Evolutionary conservation across 805 yeast species (phyloP).

Genomic region (Ogataea neopini): DNA sequence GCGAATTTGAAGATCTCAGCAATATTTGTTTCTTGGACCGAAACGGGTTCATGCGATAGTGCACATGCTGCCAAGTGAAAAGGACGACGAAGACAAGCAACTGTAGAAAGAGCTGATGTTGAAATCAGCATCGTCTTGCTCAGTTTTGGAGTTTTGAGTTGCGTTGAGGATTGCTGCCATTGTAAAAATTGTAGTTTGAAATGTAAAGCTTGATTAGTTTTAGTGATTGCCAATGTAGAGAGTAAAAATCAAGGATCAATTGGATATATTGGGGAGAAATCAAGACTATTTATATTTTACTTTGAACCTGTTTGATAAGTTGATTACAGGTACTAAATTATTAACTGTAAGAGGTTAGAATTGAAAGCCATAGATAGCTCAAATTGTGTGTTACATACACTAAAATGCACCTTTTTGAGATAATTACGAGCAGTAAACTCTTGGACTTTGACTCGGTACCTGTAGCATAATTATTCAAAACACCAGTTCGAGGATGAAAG

Average conservation of each 20-base stretch:
- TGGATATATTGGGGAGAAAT: background rate
- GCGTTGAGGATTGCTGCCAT: constrained; percentile 14
- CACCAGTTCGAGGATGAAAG: background rate
- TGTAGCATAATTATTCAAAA: constrained; percentile 2
- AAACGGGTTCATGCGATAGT: constrained; percentile 12
- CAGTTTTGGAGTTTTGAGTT: constrained; percentile 16
- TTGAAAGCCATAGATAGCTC: background rate
- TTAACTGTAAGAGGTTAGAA: background rate
- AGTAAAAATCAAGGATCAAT: background rate
- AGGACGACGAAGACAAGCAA: constrained; percentile 1
- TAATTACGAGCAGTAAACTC: background rate
- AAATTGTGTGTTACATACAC: background rate
- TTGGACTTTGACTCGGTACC: background rate
- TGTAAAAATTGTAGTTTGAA: too few relatives aligned
- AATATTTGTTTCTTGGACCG: too few relatives aligned
- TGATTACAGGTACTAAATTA: background rate
- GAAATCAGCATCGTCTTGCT: constrained; percentile 22
- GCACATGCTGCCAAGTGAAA: constrained; percentile 6
- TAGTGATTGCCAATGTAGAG: background rate
- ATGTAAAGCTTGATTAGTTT: background rate
- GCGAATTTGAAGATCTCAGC: background rate
- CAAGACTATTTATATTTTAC: constrained; percentile 4
- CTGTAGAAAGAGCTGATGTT: constrained; percentile 9
- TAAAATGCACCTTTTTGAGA: background rate
- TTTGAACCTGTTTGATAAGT: constrained; percentile 3